Evolutionary conservation across 441 rosid genomes (phyloP).

Genomic region (Populus trichocarpa): DNA sequence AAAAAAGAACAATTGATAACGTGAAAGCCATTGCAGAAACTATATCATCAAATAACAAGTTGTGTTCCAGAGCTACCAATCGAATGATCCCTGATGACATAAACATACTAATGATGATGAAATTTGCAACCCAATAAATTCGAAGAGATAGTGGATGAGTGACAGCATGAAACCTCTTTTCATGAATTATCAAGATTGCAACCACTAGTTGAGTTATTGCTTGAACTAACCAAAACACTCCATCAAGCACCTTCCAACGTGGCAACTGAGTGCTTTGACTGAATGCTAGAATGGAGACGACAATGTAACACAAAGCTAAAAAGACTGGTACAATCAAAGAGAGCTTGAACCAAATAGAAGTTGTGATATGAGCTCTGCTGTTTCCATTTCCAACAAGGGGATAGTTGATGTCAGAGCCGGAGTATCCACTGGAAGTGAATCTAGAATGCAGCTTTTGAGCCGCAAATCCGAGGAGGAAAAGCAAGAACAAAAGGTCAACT

Average conservation of each 20-base stretch:
- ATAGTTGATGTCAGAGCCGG: slow-evolving; percentile 39
- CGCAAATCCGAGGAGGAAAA: slow-evolving; percentile 46
- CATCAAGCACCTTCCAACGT: slow-evolving; percentile 40
- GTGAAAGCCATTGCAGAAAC: slow-evolving; percentile 52
- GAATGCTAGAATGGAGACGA: slow-evolving; percentile 50
- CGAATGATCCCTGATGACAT: slow-evolving; percentile 51
- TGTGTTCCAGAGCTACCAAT: slow-evolving; percentile 22
- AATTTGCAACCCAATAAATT: slow-evolving; percentile 57
- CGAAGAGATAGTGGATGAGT: slow-evolving; percentile 60
- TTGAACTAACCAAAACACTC: slow-evolving; percentile 63
- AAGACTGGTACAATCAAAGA: slow-evolving; percentile 38
- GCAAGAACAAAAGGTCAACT: slow-evolving; percentile 52
- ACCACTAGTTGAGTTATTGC: slow-evolving; percentile 61
- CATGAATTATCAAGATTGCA: slow-evolving; percentile 56
- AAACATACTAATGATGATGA: slow-evolving; percentile 42
- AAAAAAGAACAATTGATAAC: slow-evolving; percentile 49
- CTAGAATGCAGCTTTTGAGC: slow-evolving; percentile 49
- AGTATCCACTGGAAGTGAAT: slow-evolving; percentile 23
- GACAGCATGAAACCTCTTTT: slow-evolving; percentile 59
- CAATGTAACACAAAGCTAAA: slow-evolving; percentile 42
- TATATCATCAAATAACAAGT: slow-evolving; percentile 49
- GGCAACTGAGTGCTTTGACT: slow-evolving; percentile 24
- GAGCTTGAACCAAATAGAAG: slow-evolving; percentile 50
- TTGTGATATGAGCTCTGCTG: slow-evolving; percentile 29
- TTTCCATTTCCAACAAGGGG: slow-evolving; percentile 42